Percentiles rank a stretch among this genome's conserved stretches.
phyloP scores from a whole-genome alignment of 768 basidiomycete genomes.

The Crepidotus variabilis region DNA sequence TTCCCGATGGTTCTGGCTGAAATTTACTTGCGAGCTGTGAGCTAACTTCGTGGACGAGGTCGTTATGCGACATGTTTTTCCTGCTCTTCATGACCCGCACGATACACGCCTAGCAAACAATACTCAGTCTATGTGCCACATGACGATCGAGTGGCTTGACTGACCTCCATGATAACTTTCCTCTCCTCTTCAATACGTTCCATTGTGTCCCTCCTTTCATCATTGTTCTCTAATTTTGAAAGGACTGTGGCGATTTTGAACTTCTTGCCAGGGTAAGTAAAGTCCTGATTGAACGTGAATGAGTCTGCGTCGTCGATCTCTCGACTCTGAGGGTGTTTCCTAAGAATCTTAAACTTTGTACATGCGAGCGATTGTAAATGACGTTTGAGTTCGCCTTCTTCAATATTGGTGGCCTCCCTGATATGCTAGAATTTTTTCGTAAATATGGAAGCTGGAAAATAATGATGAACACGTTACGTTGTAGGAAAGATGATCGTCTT shows the following conservation, averaged over 20 bases:
- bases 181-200: conserved; percentile 91
- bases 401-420: conserved; percentile 67
- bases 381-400: conserved; percentile 78
- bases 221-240: conserved; percentile 79
- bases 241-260: conserved; percentile 93
- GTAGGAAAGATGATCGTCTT: conserved; percentile 72
- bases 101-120: conserved; percentile 74
- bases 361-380: conserved; percentile 95
- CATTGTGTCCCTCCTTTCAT: conserved; percentile 88
- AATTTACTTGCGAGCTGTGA: conserved; percentile 83
- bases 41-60: conserved; percentile 88
- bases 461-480: conserved; percentile 42
- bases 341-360: conserved; percentile 88
- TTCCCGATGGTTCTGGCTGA: conserved; percentile 76
- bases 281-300: conserved; percentile 87
- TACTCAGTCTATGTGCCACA: background rate
- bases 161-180: conserved; percentile 83
- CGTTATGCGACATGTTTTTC: conserved; percentile 84
- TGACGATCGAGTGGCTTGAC: conserved; percentile 25
- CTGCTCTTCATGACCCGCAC: conserved; percentile 98
- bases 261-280: conserved; percentile 77
- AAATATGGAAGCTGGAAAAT: background rate
- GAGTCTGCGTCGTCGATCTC: conserved; percentile 74
- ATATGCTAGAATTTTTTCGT: conserved; percentile 62
- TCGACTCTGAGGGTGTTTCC: conserved; percentile 85